phyloP scores from a whole-genome alignment of 768 basidiomycete species.

The Tephrocybe sp. region DNA sequence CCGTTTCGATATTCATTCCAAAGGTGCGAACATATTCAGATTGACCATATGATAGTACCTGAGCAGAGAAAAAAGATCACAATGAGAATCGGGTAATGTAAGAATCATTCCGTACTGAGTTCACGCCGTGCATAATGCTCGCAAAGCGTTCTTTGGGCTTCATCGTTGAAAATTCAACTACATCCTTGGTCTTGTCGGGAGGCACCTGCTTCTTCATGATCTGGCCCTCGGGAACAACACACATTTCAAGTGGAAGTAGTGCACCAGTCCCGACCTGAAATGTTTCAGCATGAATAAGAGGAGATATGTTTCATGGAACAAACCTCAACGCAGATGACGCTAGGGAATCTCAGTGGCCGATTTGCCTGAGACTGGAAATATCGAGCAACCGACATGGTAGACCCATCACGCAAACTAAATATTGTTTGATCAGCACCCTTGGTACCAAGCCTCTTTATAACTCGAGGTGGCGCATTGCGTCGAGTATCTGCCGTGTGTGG shows the following conservation, averaged over 20 bases:
- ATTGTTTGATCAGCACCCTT: too few species aligned
- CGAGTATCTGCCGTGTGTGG: slow-evolving; percentile 5
- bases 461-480: slow-evolving; percentile 33
- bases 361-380: too few species aligned
- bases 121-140: slow-evolving; percentile 53
- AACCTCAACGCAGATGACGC: slow-evolving; percentile 57
- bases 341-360: slow-evolving; percentile 41
- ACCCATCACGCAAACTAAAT: too few species aligned
- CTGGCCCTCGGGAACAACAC: slow-evolving; percentile 62
- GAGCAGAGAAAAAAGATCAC: not conserved
- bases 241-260: slow-evolving; percentile 66
- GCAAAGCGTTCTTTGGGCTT: slow-evolving; percentile 55
- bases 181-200: slow-evolving; percentile 58
- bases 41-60: slow-evolving; percentile 66
- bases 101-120: not conserved
- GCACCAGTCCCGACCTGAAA: slow-evolving; percentile 61
- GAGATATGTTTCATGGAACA: not conserved
- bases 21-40: slow-evolving; percentile 73
- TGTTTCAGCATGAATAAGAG: not conserved
- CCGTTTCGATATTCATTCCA: slow-evolving; percentile 56
- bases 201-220: slow-evolving; percentile 74
- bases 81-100: not conserved
- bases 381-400: too few species aligned
- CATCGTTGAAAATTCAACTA: slow-evolving; percentile 70
- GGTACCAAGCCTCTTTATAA: slow-evolving; percentile 58